Conservation (phyloP, 768 basidiomycete species). For the Pulveroboletus ravenelii region DNA sequence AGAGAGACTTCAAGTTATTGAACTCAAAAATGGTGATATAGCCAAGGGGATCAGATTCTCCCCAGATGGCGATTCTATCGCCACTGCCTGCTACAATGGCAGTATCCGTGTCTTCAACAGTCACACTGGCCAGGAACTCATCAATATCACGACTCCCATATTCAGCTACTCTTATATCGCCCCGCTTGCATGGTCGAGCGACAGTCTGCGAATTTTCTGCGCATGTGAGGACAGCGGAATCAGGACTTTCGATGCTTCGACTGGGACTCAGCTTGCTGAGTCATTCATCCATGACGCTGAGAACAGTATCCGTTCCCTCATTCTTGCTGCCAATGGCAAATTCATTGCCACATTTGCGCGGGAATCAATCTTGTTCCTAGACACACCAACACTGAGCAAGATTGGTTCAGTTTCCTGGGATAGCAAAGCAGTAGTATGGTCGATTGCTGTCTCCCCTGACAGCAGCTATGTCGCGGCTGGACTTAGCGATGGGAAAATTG, state of each 20-base stretch:
- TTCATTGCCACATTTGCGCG: background rate
- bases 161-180: too few species aligned
- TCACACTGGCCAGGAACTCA: too few species aligned
- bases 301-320: background rate
- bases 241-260: background rate
- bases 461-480: background rate
- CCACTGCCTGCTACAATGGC: too few species aligned
- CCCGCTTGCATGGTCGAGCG: background rate
- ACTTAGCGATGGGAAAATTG: background rate
- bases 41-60: too few species aligned
- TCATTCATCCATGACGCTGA: background rate
- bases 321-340: background rate
- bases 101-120: too few species aligned
- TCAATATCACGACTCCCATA: too few species aligned
- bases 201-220: background rate
- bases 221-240: background rate
- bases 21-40: too few species aligned
- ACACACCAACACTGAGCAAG: background rate
- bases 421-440: background rate
- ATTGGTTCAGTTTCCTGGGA: background rate
- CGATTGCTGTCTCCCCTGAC: background rate
- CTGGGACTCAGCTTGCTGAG: background rate
- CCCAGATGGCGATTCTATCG: too few species aligned
- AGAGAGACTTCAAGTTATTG: too few species aligned
- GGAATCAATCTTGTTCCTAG: background rate